Conservation (phyloP, 768 basidiomycete species). For the Phanerochaete carnosa region DNA sequence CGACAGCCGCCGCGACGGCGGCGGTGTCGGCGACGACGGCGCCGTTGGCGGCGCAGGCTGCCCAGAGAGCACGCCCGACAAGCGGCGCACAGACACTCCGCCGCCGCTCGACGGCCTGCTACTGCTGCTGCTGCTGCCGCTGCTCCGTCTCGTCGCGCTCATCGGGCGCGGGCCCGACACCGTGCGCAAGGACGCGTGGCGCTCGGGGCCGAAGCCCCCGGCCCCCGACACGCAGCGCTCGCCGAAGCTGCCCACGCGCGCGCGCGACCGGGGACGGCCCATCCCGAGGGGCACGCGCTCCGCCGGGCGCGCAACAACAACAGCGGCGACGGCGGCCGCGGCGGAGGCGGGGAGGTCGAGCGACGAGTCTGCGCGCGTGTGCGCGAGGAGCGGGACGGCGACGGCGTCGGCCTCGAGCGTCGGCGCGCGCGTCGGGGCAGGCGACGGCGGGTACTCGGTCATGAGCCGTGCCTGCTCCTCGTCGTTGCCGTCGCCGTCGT, state of each 20-base stretch:
- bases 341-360: not conserved
- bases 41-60: not conserved
- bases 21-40: not conserved
- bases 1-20: not conserved
- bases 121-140: no score
- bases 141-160: not conserved
- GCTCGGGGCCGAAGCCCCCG: no score
- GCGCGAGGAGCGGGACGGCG: slow-evolving; percentile 2
- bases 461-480: not conserved
- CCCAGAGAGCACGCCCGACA: not conserved
- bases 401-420: not conserved
- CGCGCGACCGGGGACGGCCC: not conserved
- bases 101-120: not conserved
- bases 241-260: not conserved
- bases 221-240: no score
- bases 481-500: no score
- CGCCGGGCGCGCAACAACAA: not conserved
- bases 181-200: not conserved
- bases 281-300: not conserved
- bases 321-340: no score
- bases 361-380: not conserved
- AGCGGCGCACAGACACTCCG: not conserved
- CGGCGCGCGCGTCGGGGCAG: not conserved
- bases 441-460: slow-evolving; percentile 1
- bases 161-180: not conserved